Percentiles rank a stretch among this genome's conserved stretches.
These are phyloP conservation scores for Podospora tetraspora DNA, from an alignment of 495 filamentous ascomycete species.

Conservation along the genomic window DNA sequence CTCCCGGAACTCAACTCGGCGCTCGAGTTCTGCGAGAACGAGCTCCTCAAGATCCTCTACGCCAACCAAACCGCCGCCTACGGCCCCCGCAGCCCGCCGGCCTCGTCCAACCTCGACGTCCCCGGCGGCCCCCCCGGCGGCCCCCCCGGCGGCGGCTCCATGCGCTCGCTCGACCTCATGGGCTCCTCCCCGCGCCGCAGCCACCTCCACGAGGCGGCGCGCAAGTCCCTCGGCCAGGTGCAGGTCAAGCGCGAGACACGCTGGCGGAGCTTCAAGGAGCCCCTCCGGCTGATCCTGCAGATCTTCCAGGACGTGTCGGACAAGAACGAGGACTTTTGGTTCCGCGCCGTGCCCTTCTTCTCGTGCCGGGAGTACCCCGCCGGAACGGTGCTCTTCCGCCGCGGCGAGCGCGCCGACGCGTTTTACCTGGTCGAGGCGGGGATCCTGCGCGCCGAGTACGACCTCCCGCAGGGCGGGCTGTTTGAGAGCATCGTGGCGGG, in stretches of 20 bases:
- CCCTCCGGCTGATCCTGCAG: slow-evolving; percentile 84
- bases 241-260: slow-evolving; percentile 47
- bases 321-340: slow-evolving; percentile 94
- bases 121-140: slow-evolving; percentile 28
- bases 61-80: slow-evolving; percentile 44
- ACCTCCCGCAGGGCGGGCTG: slow-evolving; percentile 80
- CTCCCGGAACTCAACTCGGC: slow-evolving; percentile 90
- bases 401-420: slow-evolving; percentile 62
- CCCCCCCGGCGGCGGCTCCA: not conserved
- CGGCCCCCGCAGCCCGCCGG: slow-evolving; percentile 33
- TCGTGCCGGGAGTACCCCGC: slow-evolving; percentile 55
- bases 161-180: slow-evolving; percentile 38
- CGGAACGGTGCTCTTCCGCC: slow-evolving; percentile 68
- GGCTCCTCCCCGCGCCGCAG: slow-evolving; percentile 73
- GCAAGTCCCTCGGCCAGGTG: slow-evolving; percentile 55
- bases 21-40: slow-evolving; percentile 90
- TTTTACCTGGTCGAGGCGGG: slow-evolving; percentile 93
- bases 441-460: slow-evolving; percentile 83
- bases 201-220: slow-evolving; percentile 73
- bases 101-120: slow-evolving; percentile 46
- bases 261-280: slow-evolving; percentile 83
- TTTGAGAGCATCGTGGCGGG: slow-evolving; percentile 91
- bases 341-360: slow-evolving; percentile 68
- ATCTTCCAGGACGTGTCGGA: slow-evolving; percentile 81
- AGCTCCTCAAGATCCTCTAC: slow-evolving; percentile 83